These are phyloP conservation scores for Ceratorhiza oryzae-sativae DNA, from an alignment of 1,284 basidiomycete species.

Conservation along the genomic window DNA sequence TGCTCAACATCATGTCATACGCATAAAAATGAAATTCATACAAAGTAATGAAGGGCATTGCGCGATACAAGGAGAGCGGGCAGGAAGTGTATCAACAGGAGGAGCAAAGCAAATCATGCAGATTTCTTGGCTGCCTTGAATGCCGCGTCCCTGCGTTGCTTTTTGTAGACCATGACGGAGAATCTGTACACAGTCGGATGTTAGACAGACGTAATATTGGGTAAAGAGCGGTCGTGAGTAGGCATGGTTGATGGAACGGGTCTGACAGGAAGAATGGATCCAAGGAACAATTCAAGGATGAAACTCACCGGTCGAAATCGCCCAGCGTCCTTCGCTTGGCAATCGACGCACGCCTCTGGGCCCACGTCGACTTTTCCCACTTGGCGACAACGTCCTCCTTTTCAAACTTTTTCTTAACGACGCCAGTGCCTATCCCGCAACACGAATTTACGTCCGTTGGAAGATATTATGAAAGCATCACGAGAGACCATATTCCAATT, in stretches of 20 bases:
- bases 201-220: neutral
- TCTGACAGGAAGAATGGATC: neutral
- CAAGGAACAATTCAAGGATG: neutral
- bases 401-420: slow-evolving; percentile 88
- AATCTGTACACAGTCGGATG: slow-evolving; percentile 52
- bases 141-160: slow-evolving; percentile 72
- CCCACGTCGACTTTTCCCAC: slow-evolving; percentile 87
- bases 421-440: slow-evolving; percentile 60
- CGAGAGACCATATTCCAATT: neutral
- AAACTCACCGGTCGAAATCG: slow-evolving; percentile 82
- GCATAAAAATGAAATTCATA: slow-evolving; percentile 27
- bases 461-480: neutral
- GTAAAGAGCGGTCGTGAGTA: neutral
- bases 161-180: slow-evolving; percentile 76
- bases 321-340: slow-evolving; percentile 78
- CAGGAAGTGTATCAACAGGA: neutral
- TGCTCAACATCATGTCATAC: neutral
- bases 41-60: slow-evolving; percentile 18
- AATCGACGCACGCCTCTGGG: slow-evolving; percentile 84
- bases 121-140: slow-evolving; percentile 61
- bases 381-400: slow-evolving; percentile 76
- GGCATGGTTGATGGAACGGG: neutral
- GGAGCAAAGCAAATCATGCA: slow-evolving; percentile 48
- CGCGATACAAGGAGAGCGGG: slow-evolving; percentile 2
- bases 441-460: too few relatives aligned